phyloP scores from a whole-genome alignment of 306 rosid genomes.

The Lotus japonicus region DNA sequence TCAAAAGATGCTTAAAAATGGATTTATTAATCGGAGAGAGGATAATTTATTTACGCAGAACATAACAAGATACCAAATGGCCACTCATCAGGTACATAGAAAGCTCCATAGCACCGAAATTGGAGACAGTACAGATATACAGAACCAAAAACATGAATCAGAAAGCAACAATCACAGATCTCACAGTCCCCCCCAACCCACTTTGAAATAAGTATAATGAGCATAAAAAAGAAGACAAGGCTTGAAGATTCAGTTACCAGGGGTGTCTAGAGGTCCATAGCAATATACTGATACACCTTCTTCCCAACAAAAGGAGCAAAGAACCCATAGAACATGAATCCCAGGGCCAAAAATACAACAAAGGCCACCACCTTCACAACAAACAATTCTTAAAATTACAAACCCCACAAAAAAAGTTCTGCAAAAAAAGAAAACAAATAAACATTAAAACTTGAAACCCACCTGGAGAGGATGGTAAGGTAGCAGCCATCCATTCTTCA shows the following conservation, averaged over 20 bases:
- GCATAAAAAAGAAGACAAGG: slow-evolving; percentile 10
- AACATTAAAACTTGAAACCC: slow-evolving; percentile 19
- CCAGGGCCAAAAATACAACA: slow-evolving; percentile 92
- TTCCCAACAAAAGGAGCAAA: slow-evolving; percentile 93
- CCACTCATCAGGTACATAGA: too few species aligned
- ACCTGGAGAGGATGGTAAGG: slow-evolving; percentile 99
- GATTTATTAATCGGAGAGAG: neutral
- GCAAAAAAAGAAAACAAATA: too few species aligned
- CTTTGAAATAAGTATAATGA: neutral
- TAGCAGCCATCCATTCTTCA: slow-evolving; percentile 96
- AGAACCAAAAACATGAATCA: slow-evolving; percentile 27
- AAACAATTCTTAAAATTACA: neutral
- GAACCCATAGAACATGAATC: slow-evolving; percentile 94
- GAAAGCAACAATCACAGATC: slow-evolving; percentile 54
- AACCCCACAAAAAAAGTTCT: neutral
- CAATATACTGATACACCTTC: slow-evolving; percentile 74
- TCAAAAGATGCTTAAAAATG: neutral
- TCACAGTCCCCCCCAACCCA: slow-evolving; percentile 32
- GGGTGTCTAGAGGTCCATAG: slow-evolving; percentile 87
- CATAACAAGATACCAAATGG: slow-evolving; percentile 5
- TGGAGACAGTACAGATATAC: slow-evolving; percentile 7
- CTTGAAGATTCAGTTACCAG: slow-evolving; percentile 47
- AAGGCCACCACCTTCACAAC: slow-evolving; percentile 81
- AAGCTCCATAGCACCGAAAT: neutral
- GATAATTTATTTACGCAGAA: neutral